Conservation (phyloP, 2,329 filamentous ascomycete genomes). For the Sclerotinia nivalis region DNA sequence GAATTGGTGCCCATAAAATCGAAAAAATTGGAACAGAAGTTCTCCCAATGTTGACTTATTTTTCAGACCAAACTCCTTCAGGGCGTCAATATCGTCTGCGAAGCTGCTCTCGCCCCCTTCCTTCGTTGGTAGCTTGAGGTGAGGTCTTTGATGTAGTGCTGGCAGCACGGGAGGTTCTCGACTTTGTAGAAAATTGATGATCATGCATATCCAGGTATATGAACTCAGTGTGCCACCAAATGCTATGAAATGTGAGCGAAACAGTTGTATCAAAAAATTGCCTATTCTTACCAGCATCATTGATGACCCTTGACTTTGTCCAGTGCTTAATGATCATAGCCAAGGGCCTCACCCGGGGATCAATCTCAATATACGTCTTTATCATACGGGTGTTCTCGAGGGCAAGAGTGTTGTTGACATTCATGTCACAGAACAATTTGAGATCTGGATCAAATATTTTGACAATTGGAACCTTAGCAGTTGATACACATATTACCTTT, state of each 20-base stretch:
- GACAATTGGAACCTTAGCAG: conserved; percentile 95
- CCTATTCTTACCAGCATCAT: conserved; percentile 83
- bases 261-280: conserved; percentile 28
- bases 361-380: conserved; percentile 91
- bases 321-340: conserved; percentile 98
- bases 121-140: conserved; percentile 59
- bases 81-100: conserved; percentile 77
- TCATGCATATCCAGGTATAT: conserved; percentile 99
- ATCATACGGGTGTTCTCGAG: conserved; percentile 98
- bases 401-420: conserved; percentile 95
- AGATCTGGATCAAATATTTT: conserved; percentile 98
- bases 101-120: conserved; percentile 75
- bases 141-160: conserved; percentile 73
- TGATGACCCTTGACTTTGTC: conserved; percentile 89
- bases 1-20: conserved; percentile 90
- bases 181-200: conserved; percentile 92
- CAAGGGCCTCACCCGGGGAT: conserved; percentile 83
- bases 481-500: conserved; percentile 89
- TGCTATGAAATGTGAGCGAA: conserved; percentile 52
- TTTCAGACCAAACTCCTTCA: conserved; percentile 71
- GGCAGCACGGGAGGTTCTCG: conserved; percentile 82
- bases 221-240: conserved; percentile 94
- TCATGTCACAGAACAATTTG: conserved; percentile 90
- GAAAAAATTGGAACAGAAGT: conserved; percentile 93
- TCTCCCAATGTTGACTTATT: conserved; percentile 84